phyloP scores from a whole-genome alignment of 345 rosid genomes.

The Salix arbutifolia region DNA sequence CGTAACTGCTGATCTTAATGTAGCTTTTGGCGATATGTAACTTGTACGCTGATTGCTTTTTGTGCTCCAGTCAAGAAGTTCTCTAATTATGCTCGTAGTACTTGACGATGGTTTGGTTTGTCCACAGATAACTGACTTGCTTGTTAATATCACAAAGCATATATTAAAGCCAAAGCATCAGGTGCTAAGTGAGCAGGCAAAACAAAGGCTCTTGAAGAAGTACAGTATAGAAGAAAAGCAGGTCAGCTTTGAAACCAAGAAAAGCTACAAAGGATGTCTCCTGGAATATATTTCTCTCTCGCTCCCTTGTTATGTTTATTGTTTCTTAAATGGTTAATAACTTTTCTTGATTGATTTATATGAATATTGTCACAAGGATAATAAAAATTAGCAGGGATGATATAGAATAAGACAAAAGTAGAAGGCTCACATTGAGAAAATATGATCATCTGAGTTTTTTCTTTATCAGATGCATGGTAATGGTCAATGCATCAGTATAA shows the following conservation, averaged over 20 bases:
- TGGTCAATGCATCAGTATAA: not conserved
- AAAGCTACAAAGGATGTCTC: not conserved
- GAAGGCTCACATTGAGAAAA: not conserved
- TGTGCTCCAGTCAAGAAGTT: not conserved
- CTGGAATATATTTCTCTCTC: not conserved
- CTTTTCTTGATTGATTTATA: too few relatives aligned
- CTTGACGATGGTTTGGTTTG: not conserved
- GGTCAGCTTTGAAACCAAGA: constrained; percentile 38
- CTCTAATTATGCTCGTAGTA: not conserved
- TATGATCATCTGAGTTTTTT: not conserved
- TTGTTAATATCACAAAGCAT: constrained; percentile 83
- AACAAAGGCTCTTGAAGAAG: constrained; percentile 54
- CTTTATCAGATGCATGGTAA: not conserved
- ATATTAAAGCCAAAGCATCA: constrained; percentile 65
- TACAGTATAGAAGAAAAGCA: constrained; percentile 77
- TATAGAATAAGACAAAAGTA: not conserved
- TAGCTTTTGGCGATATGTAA: too few relatives aligned
- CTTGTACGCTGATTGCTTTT: too few relatives aligned
- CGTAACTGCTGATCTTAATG: too few relatives aligned
- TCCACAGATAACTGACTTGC: constrained; percentile 21
- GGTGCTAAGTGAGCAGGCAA: constrained; percentile 58
- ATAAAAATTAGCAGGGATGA: too few relatives aligned
- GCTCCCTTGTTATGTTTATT: not conserved
- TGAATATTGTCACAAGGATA: too few relatives aligned
- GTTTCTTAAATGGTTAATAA: not conserved